Evolutionary conservation across 768 basidiomycete species (phyloP), one percentile per base, ranked within the genome.

Genomic region (Kwoniella botswanensis): DNA sequence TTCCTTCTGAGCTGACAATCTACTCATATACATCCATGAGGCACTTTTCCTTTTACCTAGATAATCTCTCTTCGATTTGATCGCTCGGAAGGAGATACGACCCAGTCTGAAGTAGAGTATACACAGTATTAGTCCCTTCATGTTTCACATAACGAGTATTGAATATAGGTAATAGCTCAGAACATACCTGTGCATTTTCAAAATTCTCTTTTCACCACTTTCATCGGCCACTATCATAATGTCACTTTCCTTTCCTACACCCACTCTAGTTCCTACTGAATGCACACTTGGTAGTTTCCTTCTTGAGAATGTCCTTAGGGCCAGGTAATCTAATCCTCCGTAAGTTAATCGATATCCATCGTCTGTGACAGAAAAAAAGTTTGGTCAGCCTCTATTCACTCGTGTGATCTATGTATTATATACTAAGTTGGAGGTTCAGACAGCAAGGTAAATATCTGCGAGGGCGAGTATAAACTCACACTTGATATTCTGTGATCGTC

Each of bases 1-100:
- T 82, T 99, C 97, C 81, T 98, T 98, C 85, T 96, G 91, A 10
- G 97, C 97, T 18, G 95, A 91, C 57, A 99, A 85, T 22, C 97
- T 88, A 22, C 93, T 95, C 93, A 99, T 93, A 85, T 98, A 98
- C 94, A 98, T 97, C 97, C 97, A 99, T 18, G 93, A 93, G 0
- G 97, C 96, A 18, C 91, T 93, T 84, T 94, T 94, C 53, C 97
- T 88, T 83, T 94, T 96, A 24, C 95, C 93, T 66, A 99, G 86
- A 82, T 98, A 99, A 80, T 99, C 97, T 70, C 97, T 87, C 81
- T 98, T 98, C 77, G 91, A 88, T 85, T 99, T 99, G 85, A 99
- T 94, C 0, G 93, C 90, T 53, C 97, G 90, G 85, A 99, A 99
- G 0, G 95, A 98, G 76, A 98, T 90, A n/a, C 97, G 92, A 43